phyloP scores from a whole-genome alignment of 2,329 filamentous ascomycete species.

The Talaromyces marneffei region DNA sequence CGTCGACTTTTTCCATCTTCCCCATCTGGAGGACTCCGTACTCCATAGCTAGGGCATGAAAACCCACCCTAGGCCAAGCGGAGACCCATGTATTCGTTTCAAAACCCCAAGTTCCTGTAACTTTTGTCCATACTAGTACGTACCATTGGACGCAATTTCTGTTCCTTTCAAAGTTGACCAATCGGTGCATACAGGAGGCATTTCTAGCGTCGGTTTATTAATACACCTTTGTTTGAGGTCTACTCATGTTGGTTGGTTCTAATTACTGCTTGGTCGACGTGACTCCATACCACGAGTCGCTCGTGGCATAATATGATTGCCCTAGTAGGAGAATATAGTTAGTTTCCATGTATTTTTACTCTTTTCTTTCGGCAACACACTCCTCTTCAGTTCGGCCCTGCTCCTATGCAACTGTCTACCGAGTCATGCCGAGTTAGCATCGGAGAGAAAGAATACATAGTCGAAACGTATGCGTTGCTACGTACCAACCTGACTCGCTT shows the following conservation, averaged over 20 bases:
- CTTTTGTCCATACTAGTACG: not conserved
- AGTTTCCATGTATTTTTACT: not conserved
- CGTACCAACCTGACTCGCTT: not conserved
- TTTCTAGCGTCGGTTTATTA: not conserved
- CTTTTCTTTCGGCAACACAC: not conserved
- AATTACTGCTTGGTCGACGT: not conserved
- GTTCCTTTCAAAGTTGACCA: not conserved
- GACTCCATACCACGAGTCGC: slow-evolving; percentile 6
- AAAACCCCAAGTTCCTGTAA: slow-evolving; percentile 6
- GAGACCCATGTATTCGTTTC: slow-evolving; percentile 2
- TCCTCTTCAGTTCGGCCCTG: slow-evolving; percentile 4
- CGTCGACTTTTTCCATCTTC: not conserved
- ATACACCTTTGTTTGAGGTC: not conserved
- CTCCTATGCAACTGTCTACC: slow-evolving; percentile 2
- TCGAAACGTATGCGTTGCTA: not conserved
- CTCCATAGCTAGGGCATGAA: not conserved
- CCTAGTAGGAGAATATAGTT: not conserved
- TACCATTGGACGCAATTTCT: slow-evolving; percentile 1
- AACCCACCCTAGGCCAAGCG: slow-evolving; percentile 2
- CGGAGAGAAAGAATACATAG: not conserved
- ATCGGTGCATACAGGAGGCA: not conserved
- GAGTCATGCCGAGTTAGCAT: not conserved
- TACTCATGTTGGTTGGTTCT: not conserved
- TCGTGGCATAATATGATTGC: not conserved
- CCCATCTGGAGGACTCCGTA: slow-evolving; percentile 12